A percentile compares a stretch with the other conserved stretches of the same genome.
Conservation (phyloP, 148 eudicot genomes). For the Dysphania ambrosioides region DNA sequence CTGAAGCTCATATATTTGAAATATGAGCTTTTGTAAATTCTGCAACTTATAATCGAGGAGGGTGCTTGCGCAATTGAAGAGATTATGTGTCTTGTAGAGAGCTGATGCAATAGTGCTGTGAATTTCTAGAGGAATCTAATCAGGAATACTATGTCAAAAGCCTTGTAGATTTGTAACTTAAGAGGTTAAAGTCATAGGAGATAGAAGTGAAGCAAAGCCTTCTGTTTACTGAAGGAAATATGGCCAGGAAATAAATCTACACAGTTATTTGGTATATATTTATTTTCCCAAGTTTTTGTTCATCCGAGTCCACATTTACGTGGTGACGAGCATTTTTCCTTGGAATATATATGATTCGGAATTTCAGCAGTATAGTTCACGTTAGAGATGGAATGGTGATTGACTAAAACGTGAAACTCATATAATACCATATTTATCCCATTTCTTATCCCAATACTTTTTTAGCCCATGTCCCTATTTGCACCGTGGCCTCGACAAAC, state of each 20-base stretch:
- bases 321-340: not conserved
- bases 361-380: not conserved
- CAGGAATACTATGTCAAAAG: slow-evolving; percentile 39
- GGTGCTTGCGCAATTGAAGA: slow-evolving; percentile 6
- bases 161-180: slow-evolving; percentile 37
- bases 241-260: slow-evolving; percentile 33
- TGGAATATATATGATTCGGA: not conserved
- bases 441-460: too few relatives aligned
- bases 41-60: slow-evolving; percentile 12
- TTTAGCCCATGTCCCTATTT: too few relatives aligned
- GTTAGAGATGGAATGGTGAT: too few relatives aligned
- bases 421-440: too few relatives aligned
- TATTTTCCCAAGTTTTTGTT: slow-evolving; percentile 1
- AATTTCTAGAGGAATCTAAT: slow-evolving; percentile 12
- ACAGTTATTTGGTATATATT: slow-evolving; percentile 22
- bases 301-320: not conserved
- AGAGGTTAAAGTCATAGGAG: slow-evolving; percentile 25
- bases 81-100: slow-evolving; percentile 4
- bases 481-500: too few relatives aligned
- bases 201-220: slow-evolving; percentile 24
- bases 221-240: slow-evolving; percentile 13
- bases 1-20: slow-evolving; percentile 16
- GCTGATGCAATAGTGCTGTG: slow-evolving; percentile 8
- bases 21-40: slow-evolving; percentile 6
- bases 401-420: too few relatives aligned